Conservation (phyloP, 2,329 filamentous ascomycete genomes). For the Ceratocystis lukuohia region DNA sequence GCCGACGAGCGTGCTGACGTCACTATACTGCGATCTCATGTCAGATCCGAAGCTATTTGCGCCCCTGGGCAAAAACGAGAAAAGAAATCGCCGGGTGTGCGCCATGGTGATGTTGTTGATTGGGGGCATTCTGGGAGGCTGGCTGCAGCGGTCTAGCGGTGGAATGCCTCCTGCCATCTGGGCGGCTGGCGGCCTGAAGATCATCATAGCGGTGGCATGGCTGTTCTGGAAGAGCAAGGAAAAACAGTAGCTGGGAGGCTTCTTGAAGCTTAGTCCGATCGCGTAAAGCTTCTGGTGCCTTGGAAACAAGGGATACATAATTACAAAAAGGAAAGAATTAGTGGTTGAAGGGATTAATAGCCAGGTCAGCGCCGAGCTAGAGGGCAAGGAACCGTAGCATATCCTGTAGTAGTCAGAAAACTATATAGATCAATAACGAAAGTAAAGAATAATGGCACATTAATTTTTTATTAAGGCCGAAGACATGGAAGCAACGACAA, state of each 20-base stretch:
- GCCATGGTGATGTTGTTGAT: slow-evolving; percentile 34
- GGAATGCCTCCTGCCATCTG: slow-evolving; percentile 33
- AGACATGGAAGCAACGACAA: slow-evolving; percentile 3
- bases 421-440: neutral
- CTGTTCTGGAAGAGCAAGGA: slow-evolving; percentile 25
- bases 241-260: neutral
- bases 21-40: slow-evolving; percentile 39
- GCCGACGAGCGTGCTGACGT: slow-evolving; percentile 43
- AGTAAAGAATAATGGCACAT: neutral
- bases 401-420: too few relatives aligned
- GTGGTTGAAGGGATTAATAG: neutral
- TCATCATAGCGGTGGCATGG: slow-evolving; percentile 29
- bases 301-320: neutral
- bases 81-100: slow-evolving; percentile 36
- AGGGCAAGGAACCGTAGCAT: neutral
- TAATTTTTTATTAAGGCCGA: neutral
- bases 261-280: neutral
- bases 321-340: neutral
- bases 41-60: slow-evolving; percentile 37
- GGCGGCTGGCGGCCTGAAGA: slow-evolving; percentile 34
- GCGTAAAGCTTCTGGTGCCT: too few relatives aligned
- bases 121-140: slow-evolving; percentile 37
- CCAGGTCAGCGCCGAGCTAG: neutral
- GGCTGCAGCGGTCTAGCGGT: slow-evolving; percentile 32
- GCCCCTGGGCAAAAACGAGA: slow-evolving; percentile 31